Evolutionary conservation across 1,284 basidiomycete species (phyloP), one percentile per base, ranked within the genome.

Genomic region (Polyporus tsugae): DNA sequence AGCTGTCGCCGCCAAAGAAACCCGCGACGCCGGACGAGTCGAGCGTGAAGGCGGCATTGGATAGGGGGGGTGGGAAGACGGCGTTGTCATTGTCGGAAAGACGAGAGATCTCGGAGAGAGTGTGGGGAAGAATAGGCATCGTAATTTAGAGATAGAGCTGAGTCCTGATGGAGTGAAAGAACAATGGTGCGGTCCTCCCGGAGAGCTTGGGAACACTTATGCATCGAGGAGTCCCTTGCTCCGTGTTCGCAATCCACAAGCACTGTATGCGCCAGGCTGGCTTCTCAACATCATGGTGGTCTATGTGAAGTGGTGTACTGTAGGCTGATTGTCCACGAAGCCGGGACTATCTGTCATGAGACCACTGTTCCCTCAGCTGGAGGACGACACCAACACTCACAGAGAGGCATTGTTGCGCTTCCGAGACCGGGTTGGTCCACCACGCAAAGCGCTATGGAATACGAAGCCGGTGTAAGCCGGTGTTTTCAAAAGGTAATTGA

Each of bases 1-100:
- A 70, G 53, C 63, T 62, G 36, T 73, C 67, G 1, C 72, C 70
- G 6, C 72, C 72, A 52, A 73, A 73, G 68, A 73, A 73, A 39
- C 72, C 72, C 1, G 70, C 72, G 41, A 73, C 72, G n/a, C 72
- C 70, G 7, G 67, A 69, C 7, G 72, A 73, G 62, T 71, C 68
- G 62, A 73, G 64, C 15, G 72, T 67, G 49, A 73, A 70, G 36
- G 41, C 4, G 35, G 35, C 5, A 10, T 58, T 33, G 22, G 65
- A 55, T 10, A 70, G 46, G 1, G 72, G 69, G 1, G 46, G 17
- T 5, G 59, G 33, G 46, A 70, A 7, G 36, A 58, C 39, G 13
- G 60, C n/a, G n/a, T 6, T 13, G 29, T 29, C 25, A 15, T 17
- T 15, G 29, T 53, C 17, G 29, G 52, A 13, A 13, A 33, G 11